phyloP scores from a whole-genome alignment of 2,329 filamentous ascomycete species.

The Alternaria alternata region DNA sequence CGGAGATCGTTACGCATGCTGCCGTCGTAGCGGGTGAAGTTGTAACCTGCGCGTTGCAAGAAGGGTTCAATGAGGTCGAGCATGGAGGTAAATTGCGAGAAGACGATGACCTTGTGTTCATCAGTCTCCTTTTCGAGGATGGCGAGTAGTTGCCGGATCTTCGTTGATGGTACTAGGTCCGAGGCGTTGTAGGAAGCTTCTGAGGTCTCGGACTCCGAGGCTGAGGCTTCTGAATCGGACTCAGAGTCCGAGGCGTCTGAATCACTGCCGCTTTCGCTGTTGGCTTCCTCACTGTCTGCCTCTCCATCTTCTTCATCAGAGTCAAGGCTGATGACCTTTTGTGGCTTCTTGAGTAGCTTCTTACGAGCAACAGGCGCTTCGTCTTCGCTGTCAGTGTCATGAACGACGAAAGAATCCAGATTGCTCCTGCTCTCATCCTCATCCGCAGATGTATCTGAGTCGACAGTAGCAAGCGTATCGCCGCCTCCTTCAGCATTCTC shows the following conservation, averaged over 20 bases:
- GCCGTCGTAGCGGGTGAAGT: constrained; percentile 90
- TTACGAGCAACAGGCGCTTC: constrained; percentile 43
- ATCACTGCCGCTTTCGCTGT: constrained; percentile 52
- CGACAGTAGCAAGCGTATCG: constrained; percentile 76
- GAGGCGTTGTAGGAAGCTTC: constrained; percentile 54
- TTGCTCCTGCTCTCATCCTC: constrained; percentile 57
- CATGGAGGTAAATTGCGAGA: constrained; percentile 99
- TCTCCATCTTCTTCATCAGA: constrained; percentile 51
- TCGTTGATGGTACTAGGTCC: constrained; percentile 76
- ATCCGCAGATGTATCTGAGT: constrained; percentile 71
- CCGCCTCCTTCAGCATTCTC: constrained; percentile 89
- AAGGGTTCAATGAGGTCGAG: constrained; percentile 95
- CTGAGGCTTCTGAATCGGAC: constrained; percentile 38
- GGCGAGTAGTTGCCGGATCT: constrained; percentile 84
- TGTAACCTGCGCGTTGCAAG: constrained; percentile 75
- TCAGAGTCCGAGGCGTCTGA: constrained; percentile 42
- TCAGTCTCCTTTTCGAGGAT: constrained; percentile 80
- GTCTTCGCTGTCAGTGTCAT: constrained; percentile 51
- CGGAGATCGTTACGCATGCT: constrained; percentile 93
- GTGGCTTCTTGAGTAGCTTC: constrained; percentile 44
- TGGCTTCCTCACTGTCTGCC: constrained; percentile 50
- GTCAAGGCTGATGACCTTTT: constrained; percentile 65
- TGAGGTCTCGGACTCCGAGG: constrained; percentile 55
- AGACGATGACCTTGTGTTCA: constrained; percentile 96
- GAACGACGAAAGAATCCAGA: constrained; percentile 47